Evolutionary conservation across 108 stramenopile genomes (phyloP).

Genomic region (Stephanodiscus triporus): DNA sequence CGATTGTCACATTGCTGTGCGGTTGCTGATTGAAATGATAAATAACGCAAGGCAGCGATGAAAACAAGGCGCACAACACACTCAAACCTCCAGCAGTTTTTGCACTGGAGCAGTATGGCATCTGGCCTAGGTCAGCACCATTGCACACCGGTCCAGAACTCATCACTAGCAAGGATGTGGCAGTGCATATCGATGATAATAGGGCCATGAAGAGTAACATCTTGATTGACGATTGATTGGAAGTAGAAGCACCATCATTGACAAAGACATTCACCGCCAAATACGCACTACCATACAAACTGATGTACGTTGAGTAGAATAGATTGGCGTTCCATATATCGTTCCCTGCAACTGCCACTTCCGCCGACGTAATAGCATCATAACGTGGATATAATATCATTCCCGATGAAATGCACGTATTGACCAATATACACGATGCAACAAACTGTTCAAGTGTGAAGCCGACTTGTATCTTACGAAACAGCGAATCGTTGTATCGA

Average conservation of each 20-base stretch:
- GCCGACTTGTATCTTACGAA: background rate
- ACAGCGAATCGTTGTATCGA: background rate
- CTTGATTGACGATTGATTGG: background rate
- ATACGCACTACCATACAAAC: slow-evolving; percentile 1
- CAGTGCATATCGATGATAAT: background rate
- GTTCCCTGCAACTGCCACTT: background rate
- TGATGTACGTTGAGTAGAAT: background rate
- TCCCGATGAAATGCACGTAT: background rate
- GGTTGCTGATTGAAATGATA: too few species aligned
- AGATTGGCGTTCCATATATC: slow-evolving; percentile 1
- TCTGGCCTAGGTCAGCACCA: background rate
- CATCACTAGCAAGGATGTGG: background rate
- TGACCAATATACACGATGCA: background rate
- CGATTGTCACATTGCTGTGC: too few species aligned
- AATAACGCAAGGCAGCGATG: background rate
- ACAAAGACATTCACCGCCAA: background rate
- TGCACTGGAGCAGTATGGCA: background rate
- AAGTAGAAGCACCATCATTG: background rate
- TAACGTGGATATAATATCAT: background rate
- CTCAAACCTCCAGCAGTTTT: background rate
- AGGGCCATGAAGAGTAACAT: background rate
- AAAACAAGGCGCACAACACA: background rate
- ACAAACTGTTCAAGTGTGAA: background rate
- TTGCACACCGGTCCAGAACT: background rate
- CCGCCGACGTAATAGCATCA: background rate